Evolutionary conservation across 1,284 basidiomycete genomes (phyloP), one percentile per base, ranked within the genome.

Genomic region (Rhodotorula sp.): DNA sequence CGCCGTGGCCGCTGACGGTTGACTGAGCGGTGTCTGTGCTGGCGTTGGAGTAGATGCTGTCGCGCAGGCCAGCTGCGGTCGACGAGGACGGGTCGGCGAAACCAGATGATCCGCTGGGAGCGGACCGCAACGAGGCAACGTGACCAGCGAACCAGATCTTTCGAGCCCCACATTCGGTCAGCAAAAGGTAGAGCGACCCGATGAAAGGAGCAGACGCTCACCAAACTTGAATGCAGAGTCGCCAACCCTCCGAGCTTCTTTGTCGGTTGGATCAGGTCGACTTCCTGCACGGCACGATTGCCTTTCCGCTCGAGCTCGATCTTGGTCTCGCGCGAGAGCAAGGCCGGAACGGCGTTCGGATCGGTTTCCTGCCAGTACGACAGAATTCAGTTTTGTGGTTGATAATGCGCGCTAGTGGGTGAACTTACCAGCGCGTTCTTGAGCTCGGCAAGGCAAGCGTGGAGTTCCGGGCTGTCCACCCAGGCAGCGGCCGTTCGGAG

Each of bases 401-500:
- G 14, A 23, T n/a, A 34, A 6, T 7, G 12, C 14, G 54, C 10
- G 10, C 3, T 16, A 6, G 54, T 16, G 14, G 12, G 52, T 18
- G 1, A 12, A 16, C 54, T 15, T 26, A 56, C 54, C 54, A 56
- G 8, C 12, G 54, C 54, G 0, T 56, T 7, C 54, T 56, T 56
- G 84, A 85, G 70, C 87, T 84, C 91, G 5, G 85, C 84, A 52
- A 97, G 81, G 79, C 89, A 91, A 31, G 87, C 83, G 47, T 85
- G 87, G 39, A 98, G 81, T 73, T 97, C 94, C 5, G 90, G 86
- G 64, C 86, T 85, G 80, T 95, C 93, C 0, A 92, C 90, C 93
- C 92, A 96, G 65, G 88, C 87, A 2, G 92, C 91, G 3, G 92
- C 88, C n/a, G 93, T 73, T 14, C 82, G 81, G 46, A 82, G 73